Conservation (phyloP, 352 stramenopile species). For the Globisporangium apiculatum region DNA sequence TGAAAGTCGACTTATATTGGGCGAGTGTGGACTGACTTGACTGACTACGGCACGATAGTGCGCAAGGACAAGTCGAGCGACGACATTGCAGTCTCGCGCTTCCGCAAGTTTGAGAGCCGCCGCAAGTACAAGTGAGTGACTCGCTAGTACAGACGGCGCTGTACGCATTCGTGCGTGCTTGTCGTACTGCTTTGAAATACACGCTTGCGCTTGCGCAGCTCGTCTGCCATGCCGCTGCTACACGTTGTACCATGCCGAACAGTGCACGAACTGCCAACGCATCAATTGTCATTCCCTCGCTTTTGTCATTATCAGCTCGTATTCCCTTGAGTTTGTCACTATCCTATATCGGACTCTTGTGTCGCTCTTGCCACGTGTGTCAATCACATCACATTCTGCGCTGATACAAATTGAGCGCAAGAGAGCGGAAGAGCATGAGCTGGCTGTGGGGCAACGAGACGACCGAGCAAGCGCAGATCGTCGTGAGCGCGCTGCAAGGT, state of each 20-base stretch:
- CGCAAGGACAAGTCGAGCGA: conserved; percentile 61
- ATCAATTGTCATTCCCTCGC: too few species aligned
- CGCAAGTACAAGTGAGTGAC: conserved; percentile 24
- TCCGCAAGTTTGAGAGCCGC: conserved; percentile 69
- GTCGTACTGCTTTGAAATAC: background rate
- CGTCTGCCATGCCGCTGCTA: too few species aligned
- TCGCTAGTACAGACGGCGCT: too few species aligned
- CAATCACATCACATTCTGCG: conserved; percentile 2
- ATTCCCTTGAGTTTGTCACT: too few species aligned
- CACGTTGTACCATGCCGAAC: too few species aligned
- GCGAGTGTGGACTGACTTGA: background rate
- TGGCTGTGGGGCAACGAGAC: conserved; percentile 84
- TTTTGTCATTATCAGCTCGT: too few species aligned
- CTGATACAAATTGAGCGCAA: too few species aligned
- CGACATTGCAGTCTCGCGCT: conserved; percentile 50
- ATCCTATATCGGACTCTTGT: too few species aligned
- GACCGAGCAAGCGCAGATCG: conserved; percentile 79
- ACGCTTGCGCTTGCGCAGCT: too few species aligned
- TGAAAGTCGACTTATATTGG: background rate
- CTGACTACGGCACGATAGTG: conserved; percentile 14
- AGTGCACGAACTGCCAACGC: too few species aligned
- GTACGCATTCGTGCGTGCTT: background rate
- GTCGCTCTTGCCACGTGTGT: background rate
- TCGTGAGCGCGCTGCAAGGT: conserved; percentile 71
- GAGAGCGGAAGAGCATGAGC: conserved; percentile 29